These are phyloP conservation scores for Nicotiana noctiflora DNA, from an alignment of 257 asterid species.

Conservation along the genomic window DNA sequence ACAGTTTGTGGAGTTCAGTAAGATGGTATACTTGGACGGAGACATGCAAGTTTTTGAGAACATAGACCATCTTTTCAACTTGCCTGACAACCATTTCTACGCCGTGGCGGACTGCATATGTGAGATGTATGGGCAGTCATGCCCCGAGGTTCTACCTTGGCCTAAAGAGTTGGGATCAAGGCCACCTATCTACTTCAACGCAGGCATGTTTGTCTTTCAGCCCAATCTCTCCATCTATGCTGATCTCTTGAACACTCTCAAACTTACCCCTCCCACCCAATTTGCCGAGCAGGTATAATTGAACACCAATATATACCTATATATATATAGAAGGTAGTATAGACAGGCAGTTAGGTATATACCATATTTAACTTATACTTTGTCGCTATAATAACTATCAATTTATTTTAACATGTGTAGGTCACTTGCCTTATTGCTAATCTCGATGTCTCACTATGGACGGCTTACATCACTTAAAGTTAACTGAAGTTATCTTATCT, in stretches of 20 bases:
- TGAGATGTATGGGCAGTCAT: not conserved
- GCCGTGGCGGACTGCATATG: constrained; percentile 19
- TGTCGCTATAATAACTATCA: too few relatives aligned
- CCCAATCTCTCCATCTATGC: constrained; percentile 13
- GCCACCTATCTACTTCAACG: constrained; percentile 19
- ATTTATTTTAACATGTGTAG: too few relatives aligned
- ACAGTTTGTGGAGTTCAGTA: constrained; percentile 32
- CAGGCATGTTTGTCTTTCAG: constrained; percentile 23
- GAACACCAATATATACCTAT: not conserved
- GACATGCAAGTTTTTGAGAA: constrained; percentile 24
- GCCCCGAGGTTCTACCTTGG: constrained; percentile 16
- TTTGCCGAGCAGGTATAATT: constrained; percentile 23
- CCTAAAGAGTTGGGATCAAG: constrained; percentile 17
- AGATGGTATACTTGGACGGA: constrained; percentile 23
- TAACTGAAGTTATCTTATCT: too few relatives aligned
- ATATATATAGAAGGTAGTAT: too few relatives aligned
- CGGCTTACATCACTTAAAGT: too few relatives aligned
- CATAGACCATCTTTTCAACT: constrained; percentile 18
- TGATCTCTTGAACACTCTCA: constrained; percentile 11
- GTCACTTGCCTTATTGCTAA: too few relatives aligned
- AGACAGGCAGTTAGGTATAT: too few relatives aligned
- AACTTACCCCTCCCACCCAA: constrained; percentile 20
- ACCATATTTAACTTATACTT: too few relatives aligned
- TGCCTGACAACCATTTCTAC: constrained; percentile 12
- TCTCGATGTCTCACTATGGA: too few relatives aligned